Evolutionary conservation across 1,284 basidiomycete species (phyloP).

Genomic region (Trichosporon sp.): DNA sequence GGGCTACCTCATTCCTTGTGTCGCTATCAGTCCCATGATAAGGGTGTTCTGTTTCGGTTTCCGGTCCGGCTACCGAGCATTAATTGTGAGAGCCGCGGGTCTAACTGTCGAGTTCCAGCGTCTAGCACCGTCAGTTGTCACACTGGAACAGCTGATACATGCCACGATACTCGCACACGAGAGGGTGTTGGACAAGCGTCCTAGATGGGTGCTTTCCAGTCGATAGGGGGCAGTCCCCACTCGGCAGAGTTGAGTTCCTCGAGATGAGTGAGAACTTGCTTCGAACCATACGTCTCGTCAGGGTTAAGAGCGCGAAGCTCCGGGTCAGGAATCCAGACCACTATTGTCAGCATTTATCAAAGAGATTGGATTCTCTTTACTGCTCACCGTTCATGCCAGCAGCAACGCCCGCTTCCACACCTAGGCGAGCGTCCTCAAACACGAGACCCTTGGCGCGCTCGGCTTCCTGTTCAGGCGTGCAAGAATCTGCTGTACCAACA

Average conservation of each 20-base stretch:
- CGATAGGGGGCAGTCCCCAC: constrained; percentile 42
- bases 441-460: constrained; percentile 43
- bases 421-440: constrained; percentile 48
- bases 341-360: constrained; percentile 18
- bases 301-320: constrained; percentile 43
- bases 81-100: neutral
- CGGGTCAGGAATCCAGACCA: constrained; percentile 49
- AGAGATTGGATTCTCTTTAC: neutral
- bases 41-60: too few relatives aligned
- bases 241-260: constrained; percentile 40
- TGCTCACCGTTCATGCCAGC: constrained; percentile 50
- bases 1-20: too few relatives aligned
- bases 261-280: constrained; percentile 37
- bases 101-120: neutral
- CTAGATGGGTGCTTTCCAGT: neutral
- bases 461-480: constrained; percentile 32
- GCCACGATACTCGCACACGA: neutral
- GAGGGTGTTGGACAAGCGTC: neutral
- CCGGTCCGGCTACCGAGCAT: too few relatives aligned
- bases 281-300: constrained; percentile 38
- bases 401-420: constrained; percentile 44
- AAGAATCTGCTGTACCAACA: constrained; percentile 41
- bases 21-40: too few relatives aligned
- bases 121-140: too few relatives aligned
- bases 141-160: neutral